A percentile compares a stretch with the other conserved stretches of the same genome.
phyloP scores from a whole-genome alignment of 306 rosid genomes.

The Quercus agrifolia region DNA sequence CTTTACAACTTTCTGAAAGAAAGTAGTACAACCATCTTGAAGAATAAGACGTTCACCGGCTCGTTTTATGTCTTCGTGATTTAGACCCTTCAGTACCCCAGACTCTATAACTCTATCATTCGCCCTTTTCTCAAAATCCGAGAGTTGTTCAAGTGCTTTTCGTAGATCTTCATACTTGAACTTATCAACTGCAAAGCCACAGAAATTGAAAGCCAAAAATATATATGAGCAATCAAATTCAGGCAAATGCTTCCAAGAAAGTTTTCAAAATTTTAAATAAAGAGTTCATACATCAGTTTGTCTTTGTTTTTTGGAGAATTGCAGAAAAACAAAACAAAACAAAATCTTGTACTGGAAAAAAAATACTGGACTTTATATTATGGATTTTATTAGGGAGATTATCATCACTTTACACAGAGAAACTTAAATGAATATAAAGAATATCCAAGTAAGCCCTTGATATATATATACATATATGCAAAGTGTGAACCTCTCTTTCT shows the following conservation, averaged over 20 bases:
- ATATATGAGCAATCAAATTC: constrained; percentile 9
- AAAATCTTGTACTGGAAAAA: background rate
- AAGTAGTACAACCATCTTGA: constrained; percentile 83
- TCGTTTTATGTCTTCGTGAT: constrained; percentile 78
- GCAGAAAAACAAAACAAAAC: background rate
- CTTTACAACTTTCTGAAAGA: constrained; percentile 60
- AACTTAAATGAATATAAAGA: background rate
- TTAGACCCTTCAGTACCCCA: constrained; percentile 87
- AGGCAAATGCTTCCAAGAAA: constrained; percentile 10
- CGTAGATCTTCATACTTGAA: constrained; percentile 57
- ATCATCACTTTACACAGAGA: background rate
- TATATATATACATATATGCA: background rate
- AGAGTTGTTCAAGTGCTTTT: constrained; percentile 74
- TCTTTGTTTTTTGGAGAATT: background rate
- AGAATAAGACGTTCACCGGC: constrained; percentile 92
- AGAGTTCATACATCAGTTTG: background rate
- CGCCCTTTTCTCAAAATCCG: constrained; percentile 80
- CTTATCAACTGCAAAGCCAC: constrained; percentile 48
- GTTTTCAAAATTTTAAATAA: constrained; percentile 3
- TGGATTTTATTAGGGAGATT: background rate
- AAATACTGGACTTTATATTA: background rate
- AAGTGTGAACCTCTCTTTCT: background rate
- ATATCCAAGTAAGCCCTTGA: background rate
- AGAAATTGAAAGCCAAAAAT: constrained; percentile 20
- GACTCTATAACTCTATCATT: constrained; percentile 83